Evolutionary conservation across 306 rosid species (phyloP).

Genomic region (Cicer pinnatifidum): DNA sequence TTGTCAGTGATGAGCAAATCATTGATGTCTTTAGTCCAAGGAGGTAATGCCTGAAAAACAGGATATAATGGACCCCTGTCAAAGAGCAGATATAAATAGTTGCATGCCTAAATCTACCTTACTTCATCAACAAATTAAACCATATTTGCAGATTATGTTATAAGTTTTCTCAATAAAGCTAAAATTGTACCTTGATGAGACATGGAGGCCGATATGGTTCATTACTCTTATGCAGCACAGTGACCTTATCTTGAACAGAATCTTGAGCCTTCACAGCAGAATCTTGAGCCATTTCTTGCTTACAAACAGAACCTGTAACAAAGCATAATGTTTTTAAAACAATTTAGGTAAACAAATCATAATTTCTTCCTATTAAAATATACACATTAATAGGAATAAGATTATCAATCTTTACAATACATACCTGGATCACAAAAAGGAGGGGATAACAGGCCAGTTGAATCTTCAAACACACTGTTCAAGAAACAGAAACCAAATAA

Average conservation of each 20-base stretch:
- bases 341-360: conserved; percentile 21
- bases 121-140: conserved; percentile 16
- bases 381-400: conserved; percentile 6
- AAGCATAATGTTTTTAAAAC: conserved; percentile 10
- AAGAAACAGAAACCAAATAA: conserved; percentile 38
- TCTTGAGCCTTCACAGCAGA: conserved; percentile 25
- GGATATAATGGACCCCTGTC: conserved; percentile 7
- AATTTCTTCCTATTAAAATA: not conserved
- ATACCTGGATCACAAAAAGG: conserved; percentile 45
- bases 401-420: conserved; percentile 24
- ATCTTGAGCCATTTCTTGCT: conserved; percentile 27
- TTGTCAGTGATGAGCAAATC: not conserved
- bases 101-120: conserved; percentile 28
- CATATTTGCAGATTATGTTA: conserved; percentile 6
- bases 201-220: conserved; percentile 62
- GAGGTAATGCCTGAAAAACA: conserved; percentile 52
- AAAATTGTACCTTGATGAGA: conserved; percentile 49
- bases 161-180: not conserved
- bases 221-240: conserved; percentile 50
- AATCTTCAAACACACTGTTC: conserved; percentile 46
- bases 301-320: conserved; percentile 44
- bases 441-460: conserved; percentile 29
- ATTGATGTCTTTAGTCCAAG: conserved; percentile 35
- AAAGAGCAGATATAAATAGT: not conserved
- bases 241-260: conserved; percentile 10